Percentiles rank a stretch among this genome's conserved stretches.
phyloP scores from a whole-genome alignment of 805 yeast species.

The Schizosaccharomyces japonicus region DNA sequence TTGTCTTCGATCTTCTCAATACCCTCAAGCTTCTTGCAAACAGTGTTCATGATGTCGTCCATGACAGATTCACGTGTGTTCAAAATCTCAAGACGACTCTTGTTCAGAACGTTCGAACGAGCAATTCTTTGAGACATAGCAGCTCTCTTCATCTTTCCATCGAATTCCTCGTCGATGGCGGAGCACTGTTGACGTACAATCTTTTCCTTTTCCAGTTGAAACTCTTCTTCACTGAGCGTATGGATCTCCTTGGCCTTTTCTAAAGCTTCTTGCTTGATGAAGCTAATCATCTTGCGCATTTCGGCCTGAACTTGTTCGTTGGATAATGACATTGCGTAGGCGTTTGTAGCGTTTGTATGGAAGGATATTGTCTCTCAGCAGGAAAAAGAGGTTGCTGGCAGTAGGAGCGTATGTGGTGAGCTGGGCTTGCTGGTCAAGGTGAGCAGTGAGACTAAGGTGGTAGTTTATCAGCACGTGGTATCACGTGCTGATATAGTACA shows the following conservation, averaged over 20 bases:
- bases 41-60: constrained; percentile 45
- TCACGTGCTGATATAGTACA: no score
- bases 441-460: no score
- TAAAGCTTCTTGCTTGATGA: constrained; percentile 96
- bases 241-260: constrained; percentile 93
- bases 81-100: constrained; percentile 76
- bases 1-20: constrained; percentile 30
- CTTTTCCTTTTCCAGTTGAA: constrained; percentile 88
- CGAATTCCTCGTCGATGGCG: constrained; percentile 59
- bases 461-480: no score
- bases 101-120: constrained; percentile 84
- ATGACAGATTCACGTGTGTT: constrained; percentile 65
- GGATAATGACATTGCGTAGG: constrained; percentile 1
- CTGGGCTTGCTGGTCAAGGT: no score
- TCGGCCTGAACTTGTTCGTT: constrained; percentile 48
- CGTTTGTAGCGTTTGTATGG: no score
- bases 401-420: no score
- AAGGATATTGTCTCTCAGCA: no score
- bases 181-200: constrained; percentile 82
- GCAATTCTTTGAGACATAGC: constrained; percentile 82
- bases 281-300: constrained; percentile 91
- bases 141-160: constrained; percentile 70
- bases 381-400: no score
- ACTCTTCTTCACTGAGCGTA: constrained; percentile 93
- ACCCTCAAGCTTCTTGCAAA: constrained; percentile 36